Conservation (phyloP, 495 filamentous ascomycete species). For the Podospora tetraspora region DNA sequence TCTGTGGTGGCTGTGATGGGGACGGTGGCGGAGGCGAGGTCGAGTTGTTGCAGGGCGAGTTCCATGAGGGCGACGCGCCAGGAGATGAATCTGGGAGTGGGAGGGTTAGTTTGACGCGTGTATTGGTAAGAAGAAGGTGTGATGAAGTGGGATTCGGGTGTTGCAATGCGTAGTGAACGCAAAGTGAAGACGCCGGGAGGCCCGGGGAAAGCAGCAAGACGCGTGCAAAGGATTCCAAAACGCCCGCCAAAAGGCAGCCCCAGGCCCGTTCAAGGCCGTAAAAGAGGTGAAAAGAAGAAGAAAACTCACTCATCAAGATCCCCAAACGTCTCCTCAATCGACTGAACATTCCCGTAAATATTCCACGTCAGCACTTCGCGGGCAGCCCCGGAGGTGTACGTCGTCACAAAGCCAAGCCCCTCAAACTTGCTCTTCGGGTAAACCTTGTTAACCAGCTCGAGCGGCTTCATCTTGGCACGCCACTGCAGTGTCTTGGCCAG, state of each 20-base stretch:
- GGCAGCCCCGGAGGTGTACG: constrained; percentile 31
- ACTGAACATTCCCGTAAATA: constrained; percentile 59
- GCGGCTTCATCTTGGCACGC: constrained; percentile 58
- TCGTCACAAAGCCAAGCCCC: constrained; percentile 52
- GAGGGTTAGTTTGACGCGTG: not conserved
- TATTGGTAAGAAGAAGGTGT: too few relatives aligned
- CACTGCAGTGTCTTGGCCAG: constrained; percentile 72
- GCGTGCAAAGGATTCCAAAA: too few relatives aligned
- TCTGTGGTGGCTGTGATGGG: constrained; percentile 74
- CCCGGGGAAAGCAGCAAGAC: too few relatives aligned
- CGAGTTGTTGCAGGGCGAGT: constrained; percentile 62
- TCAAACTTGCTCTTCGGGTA: constrained; percentile 52
- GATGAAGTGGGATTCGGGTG: too few relatives aligned
- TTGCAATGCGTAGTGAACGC: too few relatives aligned
- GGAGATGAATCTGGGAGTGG: constrained; percentile 59
- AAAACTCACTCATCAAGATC: constrained; percentile 65
- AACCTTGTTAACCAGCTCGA: constrained; percentile 42
- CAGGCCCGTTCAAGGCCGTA: not conserved
- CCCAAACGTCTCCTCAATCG: constrained; percentile 64
- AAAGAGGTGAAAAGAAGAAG: not conserved
- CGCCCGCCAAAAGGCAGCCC: not conserved
- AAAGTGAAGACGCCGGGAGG: too few relatives aligned
- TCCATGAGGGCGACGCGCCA: constrained; percentile 90
- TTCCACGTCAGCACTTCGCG: constrained; percentile 52
- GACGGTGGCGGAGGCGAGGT: constrained; percentile 57